Conservation (phyloP, 1,284 basidiomycete genomes). For the Marasmius sp. region DNA sequence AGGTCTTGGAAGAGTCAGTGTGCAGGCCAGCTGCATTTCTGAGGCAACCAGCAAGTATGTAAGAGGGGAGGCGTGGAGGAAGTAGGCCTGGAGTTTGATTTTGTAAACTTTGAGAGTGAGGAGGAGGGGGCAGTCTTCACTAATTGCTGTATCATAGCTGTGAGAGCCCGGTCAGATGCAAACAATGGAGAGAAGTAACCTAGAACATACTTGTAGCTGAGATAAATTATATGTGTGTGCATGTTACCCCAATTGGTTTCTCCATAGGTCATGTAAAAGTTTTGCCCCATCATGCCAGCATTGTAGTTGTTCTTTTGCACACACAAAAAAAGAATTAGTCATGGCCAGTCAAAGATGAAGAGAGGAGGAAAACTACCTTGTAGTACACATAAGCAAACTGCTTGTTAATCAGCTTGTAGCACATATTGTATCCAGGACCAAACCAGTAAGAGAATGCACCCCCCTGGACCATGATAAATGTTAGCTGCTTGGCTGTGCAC, state of each 20-base stretch:
- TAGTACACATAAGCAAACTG: slow-evolving; percentile 44
- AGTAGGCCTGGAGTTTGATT: slow-evolving; percentile 44
- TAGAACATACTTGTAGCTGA: slow-evolving; percentile 40
- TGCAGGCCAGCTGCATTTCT: slow-evolving; percentile 32
- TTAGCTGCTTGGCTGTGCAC: background rate
- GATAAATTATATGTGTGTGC: slow-evolving; percentile 42
- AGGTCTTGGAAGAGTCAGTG: slow-evolving; percentile 34
- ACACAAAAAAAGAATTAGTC: background rate
- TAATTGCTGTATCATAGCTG: slow-evolving; percentile 36
- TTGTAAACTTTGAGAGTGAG: slow-evolving; percentile 43
- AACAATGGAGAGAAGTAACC: background rate
- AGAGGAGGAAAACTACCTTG: slow-evolving; percentile 20
- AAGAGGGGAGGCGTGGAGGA: slow-evolving; percentile 45
- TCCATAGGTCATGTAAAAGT: slow-evolving; percentile 42
- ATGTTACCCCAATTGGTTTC: slow-evolving; percentile 50
- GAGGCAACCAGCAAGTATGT: slow-evolving; percentile 35
- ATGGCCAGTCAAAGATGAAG: background rate
- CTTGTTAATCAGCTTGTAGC: slow-evolving; percentile 42
- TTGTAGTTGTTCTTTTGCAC: slow-evolving; percentile 38
- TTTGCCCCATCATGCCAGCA: slow-evolving; percentile 34
- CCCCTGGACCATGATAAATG: slow-evolving; percentile 12
- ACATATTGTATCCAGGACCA: slow-evolving; percentile 40
- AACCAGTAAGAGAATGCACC: slow-evolving; percentile 34
- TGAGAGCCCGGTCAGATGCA: background rate
- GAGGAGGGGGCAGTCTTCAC: slow-evolving; percentile 44